A percentile compares a stretch with the other conserved stretches of the same genome.
Evolutionary conservation across 164 flowering plant species (phyloP).

Genomic region (Saururus chinensis): DNA sequence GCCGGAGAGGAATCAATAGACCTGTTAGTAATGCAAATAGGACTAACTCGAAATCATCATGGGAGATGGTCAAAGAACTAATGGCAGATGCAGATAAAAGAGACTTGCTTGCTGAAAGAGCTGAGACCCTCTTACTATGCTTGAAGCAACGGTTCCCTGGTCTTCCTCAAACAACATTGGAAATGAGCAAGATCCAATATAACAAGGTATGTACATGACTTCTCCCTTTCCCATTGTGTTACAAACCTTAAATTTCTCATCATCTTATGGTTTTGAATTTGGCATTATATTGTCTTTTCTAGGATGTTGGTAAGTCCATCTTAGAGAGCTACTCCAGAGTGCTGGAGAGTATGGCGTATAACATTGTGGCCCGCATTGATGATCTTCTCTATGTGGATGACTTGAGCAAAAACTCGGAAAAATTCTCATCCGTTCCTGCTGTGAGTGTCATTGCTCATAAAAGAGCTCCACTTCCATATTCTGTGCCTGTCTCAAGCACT

Average conservation of each 20-base stretch:
- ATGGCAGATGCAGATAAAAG: constrained; percentile 79
- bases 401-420: constrained; percentile 56
- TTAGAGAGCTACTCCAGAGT: constrained; percentile 96
- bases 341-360: constrained; percentile 85
- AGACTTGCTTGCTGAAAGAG: constrained; percentile 75
- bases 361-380: constrained; percentile 80
- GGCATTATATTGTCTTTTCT: constrained; percentile 4
- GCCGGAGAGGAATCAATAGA: constrained; percentile 43
- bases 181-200: constrained; percentile 83
- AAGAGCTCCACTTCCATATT: constrained; percentile 37
- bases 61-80: constrained; percentile 87
- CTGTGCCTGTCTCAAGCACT: constrained; percentile 66
- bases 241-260: background rate
- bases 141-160: constrained; percentile 90
- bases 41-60: constrained; percentile 62
- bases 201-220: constrained; percentile 52
- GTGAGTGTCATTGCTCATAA: constrained; percentile 56
- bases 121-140: constrained; percentile 71
- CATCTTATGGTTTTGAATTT: background rate
- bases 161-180: constrained; percentile 74
- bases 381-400: constrained; percentile 89
- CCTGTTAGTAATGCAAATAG: constrained; percentile 29
- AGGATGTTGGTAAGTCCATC: constrained; percentile 95
- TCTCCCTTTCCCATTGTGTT: background rate
- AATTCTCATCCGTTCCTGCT: constrained; percentile 36